These are phyloP conservation scores for Entomophthora muscae DNA, from an alignment of 371 early-diverging fungal species.

Conservation along the genomic window DNA sequence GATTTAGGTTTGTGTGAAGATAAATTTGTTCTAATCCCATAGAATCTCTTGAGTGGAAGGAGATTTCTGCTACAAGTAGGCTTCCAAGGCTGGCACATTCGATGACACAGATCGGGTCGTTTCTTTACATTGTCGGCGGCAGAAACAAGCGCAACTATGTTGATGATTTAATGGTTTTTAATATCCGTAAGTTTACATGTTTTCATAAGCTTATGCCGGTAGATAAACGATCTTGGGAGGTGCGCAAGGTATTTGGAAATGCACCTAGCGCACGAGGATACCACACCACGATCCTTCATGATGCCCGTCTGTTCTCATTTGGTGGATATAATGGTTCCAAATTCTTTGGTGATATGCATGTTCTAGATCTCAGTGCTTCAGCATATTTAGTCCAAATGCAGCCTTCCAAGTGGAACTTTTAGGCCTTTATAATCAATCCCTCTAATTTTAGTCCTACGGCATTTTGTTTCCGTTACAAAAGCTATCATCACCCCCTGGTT, in stretches of 20 bases:
- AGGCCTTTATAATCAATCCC: no score
- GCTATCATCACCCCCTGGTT: no score
- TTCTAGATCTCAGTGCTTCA: constrained; percentile 60
- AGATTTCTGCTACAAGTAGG: neutral
- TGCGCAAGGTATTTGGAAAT: constrained; percentile 43
- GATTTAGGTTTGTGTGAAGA: constrained; percentile 26
- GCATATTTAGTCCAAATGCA: constrained; percentile 57
- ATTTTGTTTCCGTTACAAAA: no score
- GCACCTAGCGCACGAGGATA: constrained; percentile 60
- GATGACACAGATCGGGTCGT: constrained; percentile 70
- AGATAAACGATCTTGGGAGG: constrained; percentile 49
- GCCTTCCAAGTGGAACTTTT: constrained; percentile 19
- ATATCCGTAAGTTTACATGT: constrained; percentile 59
- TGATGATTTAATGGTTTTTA: constrained; percentile 56
- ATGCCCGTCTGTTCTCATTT: constrained; percentile 57
- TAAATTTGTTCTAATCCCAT: neutral
- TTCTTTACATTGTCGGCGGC: constrained; percentile 74
- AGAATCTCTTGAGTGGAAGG: constrained; percentile 6
- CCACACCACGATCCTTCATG: constrained; percentile 57
- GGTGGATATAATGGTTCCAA: constrained; percentile 74
- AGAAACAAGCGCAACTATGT: constrained; percentile 70
- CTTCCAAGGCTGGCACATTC: constrained; percentile 68
- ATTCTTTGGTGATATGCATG: constrained; percentile 63
- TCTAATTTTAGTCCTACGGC: no score
- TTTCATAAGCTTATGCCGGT: no score